Percentiles rank a stretch among this genome's conserved stretches.
phyloP scores from a whole-genome alignment of 805 yeast species.

The Pichia pseudocactophila region DNA sequence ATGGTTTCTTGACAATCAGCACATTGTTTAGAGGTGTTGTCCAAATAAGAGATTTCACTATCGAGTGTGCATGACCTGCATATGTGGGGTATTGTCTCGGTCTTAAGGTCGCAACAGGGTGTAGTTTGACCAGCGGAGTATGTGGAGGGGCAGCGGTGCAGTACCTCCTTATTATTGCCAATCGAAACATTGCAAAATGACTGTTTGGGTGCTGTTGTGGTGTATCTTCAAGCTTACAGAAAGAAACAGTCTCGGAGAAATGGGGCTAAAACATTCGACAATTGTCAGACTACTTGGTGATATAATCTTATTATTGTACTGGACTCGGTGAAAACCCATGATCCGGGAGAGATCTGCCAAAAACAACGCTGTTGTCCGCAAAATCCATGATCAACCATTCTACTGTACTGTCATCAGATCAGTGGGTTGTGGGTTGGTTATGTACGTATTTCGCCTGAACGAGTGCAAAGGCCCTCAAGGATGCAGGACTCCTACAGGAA shows the following conservation, averaged over 20 bases:
- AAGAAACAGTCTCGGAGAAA: background rate
- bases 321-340: too few species aligned
- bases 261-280: background rate
- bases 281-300: background rate
- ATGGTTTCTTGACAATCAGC: constrained; percentile 77
- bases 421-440: too few species aligned
- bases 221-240: background rate
- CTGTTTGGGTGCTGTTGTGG: background rate
- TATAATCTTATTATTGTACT: too few species aligned
- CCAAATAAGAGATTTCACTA: constrained; percentile 62
- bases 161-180: background rate
- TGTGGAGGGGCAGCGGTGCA: background rate
- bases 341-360: too few species aligned
- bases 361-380: too few species aligned
- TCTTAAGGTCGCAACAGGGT: constrained; percentile 11
- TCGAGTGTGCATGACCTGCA: constrained; percentile 46
- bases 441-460: too few species aligned
- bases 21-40: constrained; percentile 64
- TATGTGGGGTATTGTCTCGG: constrained; percentile 39
- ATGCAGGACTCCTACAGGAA: too few species aligned
- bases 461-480: too few species aligned
- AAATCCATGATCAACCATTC: too few species aligned
- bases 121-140: constrained; percentile 1
- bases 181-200: background rate
- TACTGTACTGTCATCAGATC: too few species aligned